Evolutionary conservation across 2,329 filamentous ascomycete species (phyloP).

Genomic region (Dactylellina sp.): DNA sequence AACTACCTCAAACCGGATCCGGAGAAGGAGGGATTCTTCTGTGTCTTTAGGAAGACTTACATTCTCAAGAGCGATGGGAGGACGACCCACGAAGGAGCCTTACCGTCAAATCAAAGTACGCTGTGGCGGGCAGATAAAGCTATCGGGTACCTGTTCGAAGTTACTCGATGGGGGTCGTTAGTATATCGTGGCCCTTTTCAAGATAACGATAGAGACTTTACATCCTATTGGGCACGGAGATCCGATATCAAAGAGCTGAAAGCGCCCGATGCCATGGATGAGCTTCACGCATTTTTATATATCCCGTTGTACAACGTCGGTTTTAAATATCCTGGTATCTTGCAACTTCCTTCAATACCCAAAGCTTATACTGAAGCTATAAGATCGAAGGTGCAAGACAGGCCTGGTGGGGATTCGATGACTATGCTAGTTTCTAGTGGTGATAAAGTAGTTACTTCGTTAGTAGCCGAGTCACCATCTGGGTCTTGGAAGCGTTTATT

Average conservation of each 20-base stretch:
- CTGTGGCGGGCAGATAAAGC: constrained; percentile 21
- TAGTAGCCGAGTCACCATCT: neutral
- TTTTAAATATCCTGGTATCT: neutral
- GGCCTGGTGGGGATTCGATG: too few relatives aligned
- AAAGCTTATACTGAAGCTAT: neutral
- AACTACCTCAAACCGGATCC: constrained; percentile 30
- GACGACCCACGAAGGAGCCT: constrained; percentile 6
- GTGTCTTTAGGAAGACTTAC: constrained; percentile 30
- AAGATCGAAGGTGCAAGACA: too few relatives aligned
- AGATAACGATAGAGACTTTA: constrained; percentile 17
- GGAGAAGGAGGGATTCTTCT: constrained; percentile 27
- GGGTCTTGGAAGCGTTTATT: constrained; percentile 15
- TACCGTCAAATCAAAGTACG: constrained; percentile 15
- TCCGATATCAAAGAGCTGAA: constrained; percentile 1
- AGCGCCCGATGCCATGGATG: neutral
- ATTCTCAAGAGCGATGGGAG: constrained; percentile 19
- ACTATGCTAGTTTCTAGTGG: neutral
- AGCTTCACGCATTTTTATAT: neutral
- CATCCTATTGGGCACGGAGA: constrained; percentile 9
- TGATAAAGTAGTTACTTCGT: neutral
- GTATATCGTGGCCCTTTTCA: constrained; percentile 27
- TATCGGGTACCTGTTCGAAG: constrained; percentile 24
- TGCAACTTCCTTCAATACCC: neutral
- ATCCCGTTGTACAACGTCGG: neutral
- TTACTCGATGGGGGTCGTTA: constrained; percentile 21